Evolutionary conservation across 352 stramenopile species (phyloP).

Genomic region (Phytopythium aichiense): DNA sequence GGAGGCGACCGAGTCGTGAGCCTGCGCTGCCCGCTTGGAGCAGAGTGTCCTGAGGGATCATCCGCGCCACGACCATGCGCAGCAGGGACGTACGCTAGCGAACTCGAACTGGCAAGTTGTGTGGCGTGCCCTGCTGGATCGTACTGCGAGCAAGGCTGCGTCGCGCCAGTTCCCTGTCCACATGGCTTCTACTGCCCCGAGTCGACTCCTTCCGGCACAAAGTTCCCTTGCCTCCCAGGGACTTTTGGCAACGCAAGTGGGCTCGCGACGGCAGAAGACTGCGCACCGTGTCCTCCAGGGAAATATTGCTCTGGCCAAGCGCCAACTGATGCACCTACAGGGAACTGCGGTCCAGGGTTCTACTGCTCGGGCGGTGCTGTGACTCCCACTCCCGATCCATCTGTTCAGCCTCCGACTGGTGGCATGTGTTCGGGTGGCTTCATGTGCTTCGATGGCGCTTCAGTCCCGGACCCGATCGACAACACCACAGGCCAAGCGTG

Average conservation of each 20-base stretch:
- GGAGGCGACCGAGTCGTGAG: conserved; percentile 51
- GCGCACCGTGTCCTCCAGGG: conserved; percentile 52
- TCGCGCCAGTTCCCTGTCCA: conserved; percentile 48
- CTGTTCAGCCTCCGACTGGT: conserved; percentile 32
- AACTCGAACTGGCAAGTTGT: conserved; percentile 47
- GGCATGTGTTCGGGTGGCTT: conserved; percentile 48
- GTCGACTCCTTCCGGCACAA: conserved; percentile 33
- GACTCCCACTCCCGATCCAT: conserved; percentile 21
- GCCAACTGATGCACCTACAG: conserved; percentile 50
- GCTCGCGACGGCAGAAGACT: conserved; percentile 40
- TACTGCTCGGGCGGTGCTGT: conserved; percentile 57
- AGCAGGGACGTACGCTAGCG: conserved; percentile 61
- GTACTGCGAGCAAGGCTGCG: conserved; percentile 50
- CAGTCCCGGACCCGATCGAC: conserved; percentile 44
- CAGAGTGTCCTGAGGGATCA: conserved; percentile 70
- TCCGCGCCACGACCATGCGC: conserved; percentile 49
- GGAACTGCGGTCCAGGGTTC: conserved; percentile 54
- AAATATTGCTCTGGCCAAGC: conserved; percentile 71
- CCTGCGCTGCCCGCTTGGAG: conserved; percentile 54
- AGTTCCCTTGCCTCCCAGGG: conserved; percentile 55
- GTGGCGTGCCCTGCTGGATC: conserved; percentile 70
- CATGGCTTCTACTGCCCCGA: conserved; percentile 76
- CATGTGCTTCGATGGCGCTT: conserved; percentile 63
- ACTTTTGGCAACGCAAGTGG: conserved; percentile 48
- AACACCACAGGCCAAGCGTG: conserved; percentile 49